Percentiles rank a stretch among this genome's conserved stretches.
Conservation (phyloP, 257 asterid species). For the Solanum arcanum region DNA sequence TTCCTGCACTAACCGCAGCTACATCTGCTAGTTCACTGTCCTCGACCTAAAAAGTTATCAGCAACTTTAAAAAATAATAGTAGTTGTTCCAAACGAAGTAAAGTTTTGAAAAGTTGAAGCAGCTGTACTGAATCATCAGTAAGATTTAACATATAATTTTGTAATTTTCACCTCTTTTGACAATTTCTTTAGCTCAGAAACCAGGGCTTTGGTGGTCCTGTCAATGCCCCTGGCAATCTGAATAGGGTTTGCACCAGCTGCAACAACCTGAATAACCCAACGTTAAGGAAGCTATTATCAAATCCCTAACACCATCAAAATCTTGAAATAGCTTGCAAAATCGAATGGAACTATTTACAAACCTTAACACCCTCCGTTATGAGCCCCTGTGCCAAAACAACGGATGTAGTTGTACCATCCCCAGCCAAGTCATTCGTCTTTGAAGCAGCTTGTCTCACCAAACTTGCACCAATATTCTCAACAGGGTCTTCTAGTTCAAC, state of each 20-base stretch:
- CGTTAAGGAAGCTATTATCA: not conserved
- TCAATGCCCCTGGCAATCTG: conserved; percentile 89
- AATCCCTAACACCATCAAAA: not conserved
- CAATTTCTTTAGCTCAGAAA: conserved; percentile 62
- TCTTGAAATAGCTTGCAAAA: not conserved
- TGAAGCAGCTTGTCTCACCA: conserved; percentile 98
- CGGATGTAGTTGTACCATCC: conserved; percentile 97
- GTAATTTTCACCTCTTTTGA: conserved; percentile 67
- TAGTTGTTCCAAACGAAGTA: not conserved
- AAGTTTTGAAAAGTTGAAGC: not conserved
- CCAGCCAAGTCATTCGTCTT: conserved; percentile 99
- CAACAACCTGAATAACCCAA: conserved; percentile 55
- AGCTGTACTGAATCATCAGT: not conserved
- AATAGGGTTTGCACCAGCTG: conserved; percentile 97
- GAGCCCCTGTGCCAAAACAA: conserved; percentile 97
- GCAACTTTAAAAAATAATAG: not conserved
- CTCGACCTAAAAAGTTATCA: conserved; percentile 43
- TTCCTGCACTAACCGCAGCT: conserved; percentile 99
- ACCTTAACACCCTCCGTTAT: conserved; percentile 99
- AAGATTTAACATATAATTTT: not conserved
- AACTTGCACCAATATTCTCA: conserved; percentile 92
- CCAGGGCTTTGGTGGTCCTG: conserved; percentile 79
- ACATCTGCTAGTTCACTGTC: conserved; percentile 96
- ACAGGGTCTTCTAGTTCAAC: conserved; percentile 98
- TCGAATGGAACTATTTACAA: not conserved